Conservation (phyloP, 495 filamentous ascomycete genomes). For the Penicillium samsonianum region DNA sequence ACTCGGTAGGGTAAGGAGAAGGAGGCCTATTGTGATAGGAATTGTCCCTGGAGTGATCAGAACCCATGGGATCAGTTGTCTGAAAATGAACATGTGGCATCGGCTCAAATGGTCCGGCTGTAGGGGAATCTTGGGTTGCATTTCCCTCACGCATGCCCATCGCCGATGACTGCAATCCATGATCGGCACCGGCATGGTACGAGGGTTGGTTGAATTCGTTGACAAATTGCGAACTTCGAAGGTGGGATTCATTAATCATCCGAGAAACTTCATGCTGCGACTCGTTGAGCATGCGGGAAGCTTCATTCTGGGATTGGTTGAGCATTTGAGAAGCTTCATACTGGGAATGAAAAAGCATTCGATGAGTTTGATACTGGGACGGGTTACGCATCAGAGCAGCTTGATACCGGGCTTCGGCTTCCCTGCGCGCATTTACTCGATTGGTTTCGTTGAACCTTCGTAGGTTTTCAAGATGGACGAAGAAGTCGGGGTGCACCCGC, state of each 20-base stretch:
- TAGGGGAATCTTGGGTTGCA: neutral
- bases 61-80: neutral
- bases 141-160: neutral
- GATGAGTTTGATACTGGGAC: neutral
- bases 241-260: neutral
- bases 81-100: neutral
- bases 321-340: neutral
- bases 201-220: neutral
- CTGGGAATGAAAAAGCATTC: neutral
- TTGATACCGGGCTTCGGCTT: neutral
- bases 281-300: too few relatives aligned
- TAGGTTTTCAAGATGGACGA: neutral
- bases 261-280: neutral
- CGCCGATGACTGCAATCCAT: neutral
- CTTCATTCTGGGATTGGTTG: too few relatives aligned
- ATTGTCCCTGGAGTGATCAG: neutral
- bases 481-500: neutral
- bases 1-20: neutral
- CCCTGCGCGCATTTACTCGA: neutral
- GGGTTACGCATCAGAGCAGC: too few relatives aligned
- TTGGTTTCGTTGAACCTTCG: neutral
- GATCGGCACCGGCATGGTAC: neutral
- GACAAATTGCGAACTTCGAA: neutral
- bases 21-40: neutral
- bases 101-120: neutral